Evolutionary conservation across 139 green algal genomes (phyloP).

Genomic region (Auxenochlorella pyrenoidosa): DNA sequence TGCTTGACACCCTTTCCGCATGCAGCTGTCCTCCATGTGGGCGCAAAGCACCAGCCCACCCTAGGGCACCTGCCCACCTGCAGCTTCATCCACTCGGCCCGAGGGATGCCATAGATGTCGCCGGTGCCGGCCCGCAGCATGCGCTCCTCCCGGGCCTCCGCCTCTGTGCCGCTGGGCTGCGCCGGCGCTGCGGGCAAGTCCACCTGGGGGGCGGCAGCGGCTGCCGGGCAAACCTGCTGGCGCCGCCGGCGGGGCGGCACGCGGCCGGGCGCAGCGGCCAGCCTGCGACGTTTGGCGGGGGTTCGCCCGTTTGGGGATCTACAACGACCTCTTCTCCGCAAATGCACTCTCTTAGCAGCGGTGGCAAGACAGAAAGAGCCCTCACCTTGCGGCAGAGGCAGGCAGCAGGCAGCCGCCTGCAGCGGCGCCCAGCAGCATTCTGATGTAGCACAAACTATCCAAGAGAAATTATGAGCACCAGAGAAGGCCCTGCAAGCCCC

Average conservation of each 20-base stretch:
- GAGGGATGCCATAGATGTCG: constrained; percentile 65
- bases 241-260: background rate
- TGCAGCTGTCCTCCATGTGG: no score
- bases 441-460: background rate
- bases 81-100: constrained; percentile 25
- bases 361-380: background rate
- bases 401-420: background rate
- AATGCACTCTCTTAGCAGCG: no score
- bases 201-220: constrained; percentile 5
- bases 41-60: background rate
- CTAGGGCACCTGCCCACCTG: background rate
- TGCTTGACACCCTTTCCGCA: no score
- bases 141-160: constrained; percentile 34
- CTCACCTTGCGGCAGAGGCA: background rate
- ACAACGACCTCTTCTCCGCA: no score
- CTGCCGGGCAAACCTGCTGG: background rate
- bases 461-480: background rate
- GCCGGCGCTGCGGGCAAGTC: background rate
- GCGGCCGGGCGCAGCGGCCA: background rate
- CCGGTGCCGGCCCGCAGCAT: constrained; percentile 12
- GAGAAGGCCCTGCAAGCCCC: background rate
- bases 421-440: background rate
- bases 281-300: background rate
- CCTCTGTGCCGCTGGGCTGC: background rate
- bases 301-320: background rate